Percentiles rank a stretch among this genome's conserved stretches.
Conservation (phyloP, 164 flowering plant genomes). For the Buxus sempervirens region DNA sequence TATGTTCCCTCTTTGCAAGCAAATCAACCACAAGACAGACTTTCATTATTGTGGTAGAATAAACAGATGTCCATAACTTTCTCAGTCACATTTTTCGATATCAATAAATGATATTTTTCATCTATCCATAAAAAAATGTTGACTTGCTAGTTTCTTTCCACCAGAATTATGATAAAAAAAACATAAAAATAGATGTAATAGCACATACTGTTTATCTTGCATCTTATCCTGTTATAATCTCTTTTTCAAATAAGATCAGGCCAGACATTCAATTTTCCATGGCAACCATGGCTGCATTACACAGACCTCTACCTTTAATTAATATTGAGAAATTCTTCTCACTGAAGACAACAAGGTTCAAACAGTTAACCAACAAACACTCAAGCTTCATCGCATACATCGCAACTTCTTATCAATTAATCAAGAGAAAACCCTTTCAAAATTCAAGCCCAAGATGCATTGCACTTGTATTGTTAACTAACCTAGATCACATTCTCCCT, state of each 20-base stretch:
- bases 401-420: background rate
- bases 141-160: too few species aligned
- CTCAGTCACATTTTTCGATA: too few species aligned
- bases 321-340: background rate
- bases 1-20: background rate
- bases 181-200: background rate
- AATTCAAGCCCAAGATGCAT: background rate
- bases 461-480: background rate
- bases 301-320: background rate
- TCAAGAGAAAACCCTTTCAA: background rate
- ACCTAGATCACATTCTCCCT: background rate
- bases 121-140: background rate
- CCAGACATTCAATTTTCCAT: background rate
- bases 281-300: background rate
- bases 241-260: background rate
- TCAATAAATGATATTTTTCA: too few species aligned
- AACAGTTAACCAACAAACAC: too few species aligned
- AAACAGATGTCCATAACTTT: too few species aligned
- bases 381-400: background rate
- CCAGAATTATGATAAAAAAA: too few species aligned
- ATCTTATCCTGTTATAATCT: background rate
- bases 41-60: background rate
- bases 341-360: background rate
- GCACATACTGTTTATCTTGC: background rate
- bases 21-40: background rate